Evolutionary conservation across 768 basidiomycete species (phyloP).

Genomic region (Auriscalpium orientale): DNA sequence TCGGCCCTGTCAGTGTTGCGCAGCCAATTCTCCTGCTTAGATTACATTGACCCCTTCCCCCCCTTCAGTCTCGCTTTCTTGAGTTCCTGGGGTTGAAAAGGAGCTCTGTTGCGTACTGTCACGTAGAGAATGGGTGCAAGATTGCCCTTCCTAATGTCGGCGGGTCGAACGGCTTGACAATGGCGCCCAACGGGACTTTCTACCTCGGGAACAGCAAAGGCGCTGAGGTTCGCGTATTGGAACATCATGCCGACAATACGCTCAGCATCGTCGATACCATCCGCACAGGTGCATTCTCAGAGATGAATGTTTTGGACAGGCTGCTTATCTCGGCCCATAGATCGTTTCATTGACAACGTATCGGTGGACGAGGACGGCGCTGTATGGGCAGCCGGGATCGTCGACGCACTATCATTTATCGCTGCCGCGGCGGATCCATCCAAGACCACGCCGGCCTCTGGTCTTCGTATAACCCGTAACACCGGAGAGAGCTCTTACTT

Average conservation of each 20-base stretch:
- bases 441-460: slow-evolving; percentile 38
- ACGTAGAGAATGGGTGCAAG: slow-evolving; percentile 53
- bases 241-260: slow-evolving; percentile 50
- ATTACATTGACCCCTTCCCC: too few relatives aligned
- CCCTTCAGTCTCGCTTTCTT: neutral
- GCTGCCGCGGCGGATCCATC: slow-evolving; percentile 35
- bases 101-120: slow-evolving; percentile 59
- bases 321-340: slow-evolving; percentile 20
- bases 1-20: slow-evolving; percentile 38
- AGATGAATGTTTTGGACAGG: neutral
- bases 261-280: slow-evolving; percentile 49
- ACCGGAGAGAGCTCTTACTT: slow-evolving; percentile 43
- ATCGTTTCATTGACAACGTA: slow-evolving; percentile 52
- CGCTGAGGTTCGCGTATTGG: slow-evolving; percentile 45
- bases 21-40: too few relatives aligned
- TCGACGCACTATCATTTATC: slow-evolving; percentile 28
- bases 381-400: slow-evolving; percentile 54
- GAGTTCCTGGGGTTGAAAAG: slow-evolving; percentile 4
- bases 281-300: slow-evolving; percentile 35
- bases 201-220: slow-evolving; percentile 45
- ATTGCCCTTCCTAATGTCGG: slow-evolving; percentile 43
- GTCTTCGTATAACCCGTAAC: slow-evolving; percentile 46
- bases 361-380: slow-evolving; percentile 50
- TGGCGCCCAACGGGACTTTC: slow-evolving; percentile 46
- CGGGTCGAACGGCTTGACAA: slow-evolving; percentile 55